Evolutionary conservation across 441 rosid species (phyloP).

Genomic region (Bruguiera hainesii): DNA sequence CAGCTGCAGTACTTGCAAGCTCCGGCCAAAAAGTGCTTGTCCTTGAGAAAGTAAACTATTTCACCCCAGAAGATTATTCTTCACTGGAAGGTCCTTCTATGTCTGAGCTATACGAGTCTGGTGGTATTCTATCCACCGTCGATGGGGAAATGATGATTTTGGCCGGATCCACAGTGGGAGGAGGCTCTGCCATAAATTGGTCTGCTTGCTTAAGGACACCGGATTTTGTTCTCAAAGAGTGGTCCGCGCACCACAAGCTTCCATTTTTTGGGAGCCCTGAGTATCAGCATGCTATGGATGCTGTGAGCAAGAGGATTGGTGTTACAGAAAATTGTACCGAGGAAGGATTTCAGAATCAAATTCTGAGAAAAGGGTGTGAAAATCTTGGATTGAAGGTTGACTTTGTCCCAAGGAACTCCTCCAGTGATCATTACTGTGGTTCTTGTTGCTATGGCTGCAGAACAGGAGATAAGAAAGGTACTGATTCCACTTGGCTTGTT

Average conservation of each 20-base stretch:
- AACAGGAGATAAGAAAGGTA: conserved; percentile 64
- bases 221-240: conserved; percentile 44
- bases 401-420: conserved; percentile 47
- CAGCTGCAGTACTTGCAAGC: conserved; percentile 65
- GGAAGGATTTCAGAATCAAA: conserved; percentile 68
- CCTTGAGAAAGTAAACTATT: conserved; percentile 77
- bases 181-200: conserved; percentile 82
- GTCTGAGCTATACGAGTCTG: conserved; percentile 47
- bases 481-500: conserved; percentile 68
- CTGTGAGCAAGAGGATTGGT: conserved; percentile 49
- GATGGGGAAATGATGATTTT: conserved; percentile 46
- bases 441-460: conserved; percentile 65
- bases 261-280: conserved; percentile 47
- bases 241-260: conserved; percentile 54
- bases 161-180: conserved; percentile 81
- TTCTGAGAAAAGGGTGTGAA: conserved; percentile 71
- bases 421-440: conserved; percentile 71
- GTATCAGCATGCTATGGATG: conserved; percentile 57
- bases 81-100: conserved; percentile 64
- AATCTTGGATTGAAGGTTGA: conserved; percentile 53
- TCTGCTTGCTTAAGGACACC: conserved; percentile 68
- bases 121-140: conserved; percentile 40
- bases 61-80: conserved; percentile 49
- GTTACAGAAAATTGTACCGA: conserved; percentile 43
- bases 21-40: conserved; percentile 63